A percentile compares a stretch with the other conserved stretches of the same genome.
These are phyloP conservation scores for Lepidopterella palustris DNA, from an alignment of 495 filamentous ascomycete genomes.

Conservation along the genomic window DNA sequence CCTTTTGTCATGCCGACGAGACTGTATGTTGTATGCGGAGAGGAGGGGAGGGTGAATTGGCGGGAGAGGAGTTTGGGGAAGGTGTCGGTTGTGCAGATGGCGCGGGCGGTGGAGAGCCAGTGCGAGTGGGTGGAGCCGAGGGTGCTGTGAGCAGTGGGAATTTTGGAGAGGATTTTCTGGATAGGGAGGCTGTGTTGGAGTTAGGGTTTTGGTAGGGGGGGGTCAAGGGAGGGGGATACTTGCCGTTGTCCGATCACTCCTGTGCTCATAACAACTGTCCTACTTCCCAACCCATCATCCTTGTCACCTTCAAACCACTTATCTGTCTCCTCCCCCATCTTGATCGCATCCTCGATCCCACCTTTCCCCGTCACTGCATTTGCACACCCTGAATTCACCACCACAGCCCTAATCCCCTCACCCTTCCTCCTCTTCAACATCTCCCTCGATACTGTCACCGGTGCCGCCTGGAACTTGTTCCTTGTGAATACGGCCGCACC, in stretches of 20 bases:
- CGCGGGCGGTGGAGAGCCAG: constrained; percentile 80
- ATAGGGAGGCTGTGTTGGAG: constrained; percentile 86
- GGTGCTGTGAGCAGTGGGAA: constrained; percentile 64
- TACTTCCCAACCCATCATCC: constrained; percentile 53
- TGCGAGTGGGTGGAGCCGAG: constrained; percentile 70
- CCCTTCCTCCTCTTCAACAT: constrained; percentile 61
- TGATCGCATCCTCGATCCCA: constrained; percentile 78
- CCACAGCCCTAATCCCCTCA: constrained; percentile 66
- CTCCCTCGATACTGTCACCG: constrained; percentile 73
- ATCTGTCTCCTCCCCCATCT: constrained; percentile 76
- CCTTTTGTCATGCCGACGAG: constrained; percentile 97
- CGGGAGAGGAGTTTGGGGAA: constrained; percentile 93
- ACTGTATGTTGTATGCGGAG: constrained; percentile 64
- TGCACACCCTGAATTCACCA: constrained; percentile 94
- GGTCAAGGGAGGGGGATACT: neutral
- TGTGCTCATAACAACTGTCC: constrained; percentile 92
- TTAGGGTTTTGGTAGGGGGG: too few species aligned
- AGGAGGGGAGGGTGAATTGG: constrained; percentile 79
- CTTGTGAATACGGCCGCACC: constrained; percentile 94
- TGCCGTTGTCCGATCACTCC: constrained; percentile 95
- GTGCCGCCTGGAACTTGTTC: constrained; percentile 97
- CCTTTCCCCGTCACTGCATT: constrained; percentile 96
- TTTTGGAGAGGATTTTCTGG: constrained; percentile 74
- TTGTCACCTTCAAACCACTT: constrained; percentile 45
- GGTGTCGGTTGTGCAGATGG: constrained; percentile 98